Evolutionary conservation across 2,329 filamentous ascomycete species (phyloP).

Genomic region (Exophiala sp.): DNA sequence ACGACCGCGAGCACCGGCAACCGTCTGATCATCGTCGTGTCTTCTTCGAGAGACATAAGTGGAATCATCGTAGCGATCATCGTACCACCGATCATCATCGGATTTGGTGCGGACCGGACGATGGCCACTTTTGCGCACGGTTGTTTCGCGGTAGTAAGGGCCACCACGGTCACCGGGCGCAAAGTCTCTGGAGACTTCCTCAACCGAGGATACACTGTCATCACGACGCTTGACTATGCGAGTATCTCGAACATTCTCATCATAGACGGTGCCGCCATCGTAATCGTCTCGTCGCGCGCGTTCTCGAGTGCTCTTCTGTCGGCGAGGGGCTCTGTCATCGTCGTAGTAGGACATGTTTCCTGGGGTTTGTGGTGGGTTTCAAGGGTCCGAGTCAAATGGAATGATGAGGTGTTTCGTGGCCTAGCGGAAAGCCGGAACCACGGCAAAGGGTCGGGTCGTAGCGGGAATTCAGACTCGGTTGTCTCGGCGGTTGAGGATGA

Average conservation of each 20-base stretch:
- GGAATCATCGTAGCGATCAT: conserved; percentile 42
- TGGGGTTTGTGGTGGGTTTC: not conserved
- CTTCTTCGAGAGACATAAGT: conserved; percentile 35
- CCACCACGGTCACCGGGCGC: conserved; percentile 61
- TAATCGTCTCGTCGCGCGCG: conserved; percentile 24
- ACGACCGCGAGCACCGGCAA: conserved; percentile 12
- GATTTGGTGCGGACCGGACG: conserved; percentile 32
- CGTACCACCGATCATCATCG: conserved; percentile 34
- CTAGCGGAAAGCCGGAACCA: conserved; percentile 22
- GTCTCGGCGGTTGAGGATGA: not conserved
- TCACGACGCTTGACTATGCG: conserved; percentile 51
- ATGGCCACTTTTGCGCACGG: conserved; percentile 34
- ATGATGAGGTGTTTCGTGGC: conserved; percentile 12
- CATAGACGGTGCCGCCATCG: conserved; percentile 25
- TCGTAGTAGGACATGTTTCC: conserved; percentile 45
- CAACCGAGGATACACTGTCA: conserved; percentile 70
- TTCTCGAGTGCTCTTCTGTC: conserved; percentile 34
- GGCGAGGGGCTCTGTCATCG: conserved; percentile 52
- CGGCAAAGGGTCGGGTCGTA: conserved; percentile 22
- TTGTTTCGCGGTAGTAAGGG: conserved; percentile 32
- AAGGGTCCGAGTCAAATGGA: conserved; percentile 13
- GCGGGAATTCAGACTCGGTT: conserved; percentile 7
- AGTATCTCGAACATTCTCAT: conserved; percentile 24
- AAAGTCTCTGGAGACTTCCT: conserved; percentile 81
- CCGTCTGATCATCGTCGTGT: conserved; percentile 47